Percentiles rank a stretch among this genome's conserved stretches.
phyloP scores from a whole-genome alignment of 1,284 basidiomycete species.

The Phaffia rhodozyma region DNA sequence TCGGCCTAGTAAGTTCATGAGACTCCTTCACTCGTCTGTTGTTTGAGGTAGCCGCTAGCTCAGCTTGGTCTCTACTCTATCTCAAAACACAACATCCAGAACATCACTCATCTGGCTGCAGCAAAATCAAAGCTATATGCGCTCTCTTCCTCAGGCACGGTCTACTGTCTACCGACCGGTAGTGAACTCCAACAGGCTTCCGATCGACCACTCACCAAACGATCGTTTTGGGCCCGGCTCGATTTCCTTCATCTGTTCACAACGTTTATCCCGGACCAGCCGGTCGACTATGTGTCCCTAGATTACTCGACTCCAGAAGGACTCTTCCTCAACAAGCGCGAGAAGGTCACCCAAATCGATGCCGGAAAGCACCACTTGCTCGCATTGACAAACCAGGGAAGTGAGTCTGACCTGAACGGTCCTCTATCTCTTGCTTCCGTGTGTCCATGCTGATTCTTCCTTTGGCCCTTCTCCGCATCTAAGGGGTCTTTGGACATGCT shows the following conservation, averaged over 20 bases:
- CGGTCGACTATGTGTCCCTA: not conserved
- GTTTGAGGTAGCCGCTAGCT: no score
- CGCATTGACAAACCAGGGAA: slow-evolving; percentile 67
- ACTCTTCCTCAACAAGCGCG: not conserved
- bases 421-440: no score
- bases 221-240: slow-evolving; percentile 26
- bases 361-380: slow-evolving; percentile 72
- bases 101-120: slow-evolving; percentile 50
- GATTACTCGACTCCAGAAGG: not conserved
- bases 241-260: slow-evolving; percentile 18
- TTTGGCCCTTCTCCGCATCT: no score
- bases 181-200: slow-evolving; percentile 29
- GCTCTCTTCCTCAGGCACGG: slow-evolving; percentile 53
- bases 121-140: slow-evolving; percentile 53
- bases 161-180: slow-evolving; percentile 55
- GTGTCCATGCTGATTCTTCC: no score
- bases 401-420: slow-evolving; percentile 25
- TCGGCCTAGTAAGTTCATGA: slow-evolving; percentile 50
- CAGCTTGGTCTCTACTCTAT: not conserved
- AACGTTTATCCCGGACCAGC: slow-evolving; percentile 1
- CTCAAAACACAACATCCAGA: slow-evolving; percentile 37
- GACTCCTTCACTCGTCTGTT: not conserved
- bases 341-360: slow-evolving; percentile 55
- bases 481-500: slow-evolving; percentile 58
- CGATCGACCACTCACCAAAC: slow-evolving; percentile 21